Evolutionary conservation across 163 green algal genomes (phyloP).

Genomic region (Scenedesmus sp.): DNA sequence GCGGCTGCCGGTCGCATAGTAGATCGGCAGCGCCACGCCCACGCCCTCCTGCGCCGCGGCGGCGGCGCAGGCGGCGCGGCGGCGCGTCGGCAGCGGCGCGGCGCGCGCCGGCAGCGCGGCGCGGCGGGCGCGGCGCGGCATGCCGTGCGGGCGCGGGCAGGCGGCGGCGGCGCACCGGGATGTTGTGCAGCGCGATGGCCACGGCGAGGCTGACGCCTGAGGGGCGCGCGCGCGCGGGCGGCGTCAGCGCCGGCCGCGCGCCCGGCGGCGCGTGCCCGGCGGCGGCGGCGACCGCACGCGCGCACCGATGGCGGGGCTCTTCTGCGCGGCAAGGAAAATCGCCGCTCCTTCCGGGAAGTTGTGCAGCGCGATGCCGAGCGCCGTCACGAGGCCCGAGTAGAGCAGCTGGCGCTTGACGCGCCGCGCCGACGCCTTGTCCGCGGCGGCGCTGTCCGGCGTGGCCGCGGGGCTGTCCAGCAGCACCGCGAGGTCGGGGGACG

Average conservation of each 20-base stretch:
- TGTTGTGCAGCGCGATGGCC: slow-evolving; percentile 86
- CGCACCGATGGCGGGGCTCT: slow-evolving; percentile 46
- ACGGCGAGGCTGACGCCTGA: slow-evolving; percentile 69
- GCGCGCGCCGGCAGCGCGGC: too few relatives aligned
- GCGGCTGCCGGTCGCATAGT: slow-evolving; percentile 73
- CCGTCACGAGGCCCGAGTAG: slow-evolving; percentile 71
- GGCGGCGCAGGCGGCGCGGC: too few relatives aligned
- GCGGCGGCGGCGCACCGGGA: slow-evolving; percentile 81
- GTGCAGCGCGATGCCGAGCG: slow-evolving; percentile 78
- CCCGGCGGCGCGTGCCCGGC: too few relatives aligned
- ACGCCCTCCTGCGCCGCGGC: too few relatives aligned
- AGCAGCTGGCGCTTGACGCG: slow-evolving; percentile 56
- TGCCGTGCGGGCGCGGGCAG: too few relatives aligned
- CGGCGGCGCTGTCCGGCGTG: not conserved
- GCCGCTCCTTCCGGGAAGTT: slow-evolving; percentile 83
- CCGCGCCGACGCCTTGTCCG: not conserved
- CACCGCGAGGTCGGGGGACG: slow-evolving; percentile 12
- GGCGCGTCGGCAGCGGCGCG: too few relatives aligned
- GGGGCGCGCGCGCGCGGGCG: slow-evolving; percentile 37
- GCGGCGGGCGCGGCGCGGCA: too few relatives aligned
- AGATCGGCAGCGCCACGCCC: slow-evolving; percentile 78
- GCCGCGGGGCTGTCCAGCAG: not conserved
- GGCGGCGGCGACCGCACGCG: too few relatives aligned
- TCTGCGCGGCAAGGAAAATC: slow-evolving; percentile 73
- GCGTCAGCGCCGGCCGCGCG: slow-evolving; percentile 68